Evolutionary conservation across 2,329 filamentous ascomycete species (phyloP), one percentile per base, ranked within the genome.

Genomic region (Incumbomyces lentus): DNA sequence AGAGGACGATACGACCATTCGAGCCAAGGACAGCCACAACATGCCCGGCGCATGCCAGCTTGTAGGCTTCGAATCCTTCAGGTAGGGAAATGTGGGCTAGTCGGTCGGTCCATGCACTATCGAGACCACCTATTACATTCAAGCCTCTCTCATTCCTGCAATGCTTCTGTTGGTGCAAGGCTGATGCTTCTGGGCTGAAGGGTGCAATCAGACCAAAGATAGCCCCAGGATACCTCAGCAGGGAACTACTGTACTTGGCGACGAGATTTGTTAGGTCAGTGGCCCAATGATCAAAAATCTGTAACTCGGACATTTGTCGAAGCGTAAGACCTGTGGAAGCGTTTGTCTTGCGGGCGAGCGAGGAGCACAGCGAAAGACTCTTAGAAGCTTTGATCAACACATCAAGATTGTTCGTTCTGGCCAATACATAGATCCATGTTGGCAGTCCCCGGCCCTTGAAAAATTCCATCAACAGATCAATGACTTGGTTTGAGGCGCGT

Each of bases 151-250:
- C 36, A 30, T 44, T 35, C 39, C 36, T 41, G 31, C 19, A 19
- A 19, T 13, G 55, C 47, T 67, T 68, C 8, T 59, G 54, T 39
- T 59, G 53, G 44, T 61, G 59, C 2, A 68, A 61, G 2, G 58
- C 51, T 6, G 67, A 67, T 16, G 55, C 52, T 6, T 44, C 31
- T 0, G 68, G 66, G 49, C 66, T 69, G 34, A 71, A 62, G 1
- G 65, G 62, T 1, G 66, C 63, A 7, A 70, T 61, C 2, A 58
- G 49, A 36, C 62, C 62, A 48, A 67, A 64, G 30, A 70, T 68
- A 0, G 60, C 47, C 5, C 59, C 51, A 0, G 66, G 65, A 6
- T 57, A 47, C 29, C 42, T 32, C 1, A 46, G 29, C 10, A 68
- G 43, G 33, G 52, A 49, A 6, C 12, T 36, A 2, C 61, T 60